Evolutionary conservation across 179 eudicot species (phyloP), one percentile per base, ranked within the genome.

Genomic region (Kewa caespitosa): DNA sequence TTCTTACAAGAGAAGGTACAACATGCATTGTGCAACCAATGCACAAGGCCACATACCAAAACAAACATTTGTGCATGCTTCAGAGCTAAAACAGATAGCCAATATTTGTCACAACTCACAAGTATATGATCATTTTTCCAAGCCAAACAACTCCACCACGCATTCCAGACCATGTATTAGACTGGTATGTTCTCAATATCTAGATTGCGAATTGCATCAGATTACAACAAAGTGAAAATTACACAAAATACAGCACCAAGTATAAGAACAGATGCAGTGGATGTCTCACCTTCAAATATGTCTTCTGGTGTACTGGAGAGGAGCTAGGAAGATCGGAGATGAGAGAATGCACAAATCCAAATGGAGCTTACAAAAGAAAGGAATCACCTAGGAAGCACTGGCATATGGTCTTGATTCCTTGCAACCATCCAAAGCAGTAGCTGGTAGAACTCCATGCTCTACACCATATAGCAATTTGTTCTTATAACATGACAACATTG

Each of bases 361-460:
- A 50, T 33, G 31, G 31, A 74, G 77, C 76, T 74, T 77, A 76
- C 66, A 36, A 31, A 59, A 50, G 34, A 70, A 82, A 41, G 32
- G 70, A 22, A 59, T 48, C 67, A 72, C 67, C 78, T 83, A 77
- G 55, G 83, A 79, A 80, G 84, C 76, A 84, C 77, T 76, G 69
- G 84, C 68, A 10, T 70, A 36, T 22, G 78, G 73, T 67, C 75
- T 69, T 39, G 78, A 66, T 81, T 85, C 80, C 68, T 70, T 72
- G 25, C 69, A 75, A 78, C 84, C 75, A 74, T 79, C 43, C 74
- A 57, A 54, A 73, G 74, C 66, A 62, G 62, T 38, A 32, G 78
- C 73, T 3, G 76, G 62, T 38, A 73, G n/a, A 71, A 37, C 57
- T 31, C 70, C 67, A 54, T 64, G 73, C 39, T 85, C 77, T 50